phyloP scores from a whole-genome alignment of 139 green algal species.

The Chlamydomonas eustigma region DNA sequence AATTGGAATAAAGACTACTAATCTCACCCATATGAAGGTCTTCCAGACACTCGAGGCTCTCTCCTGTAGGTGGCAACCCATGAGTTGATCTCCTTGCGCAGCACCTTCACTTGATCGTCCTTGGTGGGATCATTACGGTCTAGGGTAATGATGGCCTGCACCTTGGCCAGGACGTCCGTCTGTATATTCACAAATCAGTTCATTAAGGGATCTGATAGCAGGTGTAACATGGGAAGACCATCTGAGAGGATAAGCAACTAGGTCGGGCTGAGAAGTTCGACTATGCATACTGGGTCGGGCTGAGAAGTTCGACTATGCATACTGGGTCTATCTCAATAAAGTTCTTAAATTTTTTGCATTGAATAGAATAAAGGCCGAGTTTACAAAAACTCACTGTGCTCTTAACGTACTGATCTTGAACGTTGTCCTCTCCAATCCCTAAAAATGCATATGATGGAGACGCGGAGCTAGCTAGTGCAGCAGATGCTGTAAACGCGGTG shows the following conservation, averaged over 20 bases:
- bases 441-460: background rate
- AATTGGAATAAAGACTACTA: no score
- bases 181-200: conserved; percentile 18
- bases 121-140: conserved; percentile 52
- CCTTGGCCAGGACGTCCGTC: conserved; percentile 53
- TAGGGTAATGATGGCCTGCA: conserved; percentile 54
- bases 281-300: background rate
- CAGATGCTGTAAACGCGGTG: background rate
- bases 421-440: background rate
- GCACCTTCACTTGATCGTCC: conserved; percentile 48
- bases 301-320: background rate
- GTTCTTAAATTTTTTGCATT: background rate
- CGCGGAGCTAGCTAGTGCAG: background rate
- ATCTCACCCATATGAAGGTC: conserved; percentile 73
- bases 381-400: background rate
- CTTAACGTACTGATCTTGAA: background rate
- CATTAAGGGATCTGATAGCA: background rate
- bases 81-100: conserved; percentile 74
- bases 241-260: background rate
- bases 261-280: background rate
- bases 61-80: conserved; percentile 84
- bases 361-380: background rate
- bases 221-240: background rate
- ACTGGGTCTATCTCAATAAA: background rate
- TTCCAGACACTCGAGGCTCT: conserved; percentile 64